phyloP scores from a whole-genome alignment of 148 eudicot genomes.

The Vaccinium darrowii region DNA sequence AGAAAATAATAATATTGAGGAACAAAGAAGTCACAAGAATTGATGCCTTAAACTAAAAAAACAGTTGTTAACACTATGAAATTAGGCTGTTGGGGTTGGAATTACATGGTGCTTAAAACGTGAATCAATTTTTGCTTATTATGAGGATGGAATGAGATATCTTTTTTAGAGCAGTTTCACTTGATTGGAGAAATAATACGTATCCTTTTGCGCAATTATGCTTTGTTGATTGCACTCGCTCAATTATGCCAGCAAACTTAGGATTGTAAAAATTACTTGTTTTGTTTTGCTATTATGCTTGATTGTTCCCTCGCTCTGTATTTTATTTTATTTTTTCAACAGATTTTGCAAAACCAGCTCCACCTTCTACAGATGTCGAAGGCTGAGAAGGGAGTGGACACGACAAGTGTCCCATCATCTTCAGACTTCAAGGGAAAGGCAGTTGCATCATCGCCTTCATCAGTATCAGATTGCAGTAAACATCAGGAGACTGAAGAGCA shows the following conservation, averaged over 20 bases:
- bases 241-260: too few relatives aligned
- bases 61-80: background rate
- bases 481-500: conserved; percentile 25
- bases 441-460: conserved; percentile 42
- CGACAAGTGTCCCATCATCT: conserved; percentile 27
- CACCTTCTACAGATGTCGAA: conserved; percentile 43
- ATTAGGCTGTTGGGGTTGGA: background rate
- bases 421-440: conserved; percentile 47
- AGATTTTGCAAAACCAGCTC: conserved; percentile 67
- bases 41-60: background rate
- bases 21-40: background rate
- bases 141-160: background rate
- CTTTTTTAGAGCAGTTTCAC: background rate
- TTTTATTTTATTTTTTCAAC: background rate
- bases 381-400: conserved; percentile 34
- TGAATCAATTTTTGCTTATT: background rate
- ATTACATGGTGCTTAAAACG: background rate
- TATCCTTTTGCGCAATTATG: background rate
- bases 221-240: background rate
- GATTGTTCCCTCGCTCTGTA: background rate
- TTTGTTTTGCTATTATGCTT: background rate
- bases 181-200: background rate
- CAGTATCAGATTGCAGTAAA: conserved; percentile 21
- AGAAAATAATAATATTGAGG: background rate
- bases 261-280: background rate